A percentile compares a stretch with the other conserved stretches of the same genome.
Evolutionary conservation across 148 eudicot genomes (phyloP).

Genomic region (Diospyros lotus): DNA sequence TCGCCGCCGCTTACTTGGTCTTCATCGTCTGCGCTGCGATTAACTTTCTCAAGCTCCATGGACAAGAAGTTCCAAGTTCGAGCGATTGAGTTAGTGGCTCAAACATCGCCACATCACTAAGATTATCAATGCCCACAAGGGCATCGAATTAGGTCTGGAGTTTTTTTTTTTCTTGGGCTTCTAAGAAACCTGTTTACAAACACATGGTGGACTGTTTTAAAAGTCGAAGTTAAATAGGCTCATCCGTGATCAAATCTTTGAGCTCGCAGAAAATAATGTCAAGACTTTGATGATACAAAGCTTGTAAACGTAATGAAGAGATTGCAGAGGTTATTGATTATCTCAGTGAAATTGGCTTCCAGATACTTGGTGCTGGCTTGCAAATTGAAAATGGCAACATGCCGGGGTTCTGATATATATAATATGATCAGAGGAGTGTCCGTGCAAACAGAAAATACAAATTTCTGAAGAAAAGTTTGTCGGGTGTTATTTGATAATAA

Average conservation of each 20-base stretch:
- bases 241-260: constrained; percentile 23
- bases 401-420: too few species aligned
- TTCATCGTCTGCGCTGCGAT: constrained; percentile 27
- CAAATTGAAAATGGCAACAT: too few species aligned
- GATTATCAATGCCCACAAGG: constrained; percentile 29
- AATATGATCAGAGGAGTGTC: too few species aligned
- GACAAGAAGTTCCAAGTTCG: constrained; percentile 42
- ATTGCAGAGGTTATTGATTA: constrained; percentile 39
- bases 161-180: constrained; percentile 57
- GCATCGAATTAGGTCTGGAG: constrained; percentile 32
- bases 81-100: constrained; percentile 31
- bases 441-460: too few species aligned
- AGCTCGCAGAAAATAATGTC: constrained; percentile 41
- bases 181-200: constrained; percentile 39
- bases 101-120: constrained; percentile 39
- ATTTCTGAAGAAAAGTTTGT: too few species aligned
- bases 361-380: too few species aligned
- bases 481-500: too few species aligned
- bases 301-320: constrained; percentile 45
- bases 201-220: constrained; percentile 45
- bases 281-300: constrained; percentile 52
- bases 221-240: constrained; percentile 61
- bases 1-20: constrained; percentile 17
- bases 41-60: constrained; percentile 32
- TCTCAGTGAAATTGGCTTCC: constrained; percentile 41